Conservation (phyloP, 176 grass and related monocot genomes). For the Poa annua region DNA sequence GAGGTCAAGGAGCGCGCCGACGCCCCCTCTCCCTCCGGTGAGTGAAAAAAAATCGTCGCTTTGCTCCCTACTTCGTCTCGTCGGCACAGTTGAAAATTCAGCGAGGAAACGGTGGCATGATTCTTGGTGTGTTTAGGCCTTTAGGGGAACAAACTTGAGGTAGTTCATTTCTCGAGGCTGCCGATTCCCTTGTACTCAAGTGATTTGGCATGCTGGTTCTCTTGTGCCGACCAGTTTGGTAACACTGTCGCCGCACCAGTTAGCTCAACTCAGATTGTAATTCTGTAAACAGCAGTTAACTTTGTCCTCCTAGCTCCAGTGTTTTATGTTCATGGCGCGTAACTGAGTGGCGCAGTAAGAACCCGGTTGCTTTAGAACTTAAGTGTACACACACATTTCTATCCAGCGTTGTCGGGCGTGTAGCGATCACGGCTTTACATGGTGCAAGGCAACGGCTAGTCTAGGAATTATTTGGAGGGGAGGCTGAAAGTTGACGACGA, state of each 20-base stretch:
- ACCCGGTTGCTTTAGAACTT: neutral
- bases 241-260: neutral
- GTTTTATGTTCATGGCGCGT: neutral
- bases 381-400: neutral
- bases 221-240: slow-evolving; percentile 13
- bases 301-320: neutral
- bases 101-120: neutral
- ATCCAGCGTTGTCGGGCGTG: neutral
- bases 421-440: slow-evolving; percentile 1
- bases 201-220: slow-evolving; percentile 22
- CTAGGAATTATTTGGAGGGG: no score
- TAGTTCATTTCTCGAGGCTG: neutral
- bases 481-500: no score
- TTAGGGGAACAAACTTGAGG: neutral
- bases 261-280: slow-evolving; percentile 21
- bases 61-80: no score
- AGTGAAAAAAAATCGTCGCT: neutral
- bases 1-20: slow-evolving; percentile 52
- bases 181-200: neutral
- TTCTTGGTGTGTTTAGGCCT: neutral
- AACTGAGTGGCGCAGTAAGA: neutral
- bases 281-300: neutral
- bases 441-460: no score
- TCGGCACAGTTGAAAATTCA: no score
- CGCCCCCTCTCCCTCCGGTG: slow-evolving; percentile 45